phyloP scores from a whole-genome alignment of 1,284 basidiomycete species.

The Pisolithus thermaeus region DNA sequence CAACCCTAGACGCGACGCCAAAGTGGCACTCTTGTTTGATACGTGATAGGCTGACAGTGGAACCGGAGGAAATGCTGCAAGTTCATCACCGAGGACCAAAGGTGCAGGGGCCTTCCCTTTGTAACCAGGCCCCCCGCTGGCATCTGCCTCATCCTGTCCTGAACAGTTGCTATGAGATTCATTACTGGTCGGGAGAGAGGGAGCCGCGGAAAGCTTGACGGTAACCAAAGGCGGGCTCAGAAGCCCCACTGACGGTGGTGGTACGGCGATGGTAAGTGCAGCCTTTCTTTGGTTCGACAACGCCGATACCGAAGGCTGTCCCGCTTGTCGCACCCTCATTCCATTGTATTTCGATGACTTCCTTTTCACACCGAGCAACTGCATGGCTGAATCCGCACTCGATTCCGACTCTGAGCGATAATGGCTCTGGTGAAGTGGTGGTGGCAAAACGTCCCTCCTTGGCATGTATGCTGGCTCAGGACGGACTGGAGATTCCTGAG shows the following conservation, averaged over 20 bases:
- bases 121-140: neutral
- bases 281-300: neutral
- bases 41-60: slow-evolving; percentile 1
- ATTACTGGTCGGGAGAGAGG: slow-evolving; percentile 10
- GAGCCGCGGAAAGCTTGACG: slow-evolving; percentile 23
- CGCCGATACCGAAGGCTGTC: neutral
- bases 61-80: neutral
- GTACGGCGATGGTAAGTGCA: slow-evolving; percentile 3
- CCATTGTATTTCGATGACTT: slow-evolving; percentile 2
- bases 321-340: slow-evolving; percentile 3
- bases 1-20: slow-evolving; percentile 8
- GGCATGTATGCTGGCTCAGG: slow-evolving; percentile 4
- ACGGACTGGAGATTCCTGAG: slow-evolving; percentile 14
- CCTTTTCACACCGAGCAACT: slow-evolving; percentile 9
- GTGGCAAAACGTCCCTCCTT: neutral
- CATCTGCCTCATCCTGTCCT: neutral
- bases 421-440: slow-evolving; percentile 3
- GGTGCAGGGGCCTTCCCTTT: slow-evolving; percentile 7
- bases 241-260: neutral
- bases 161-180: neutral
- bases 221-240: neutral
- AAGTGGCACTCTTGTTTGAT: slow-evolving; percentile 10
- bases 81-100: slow-evolving; percentile 1
- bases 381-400: slow-evolving; percentile 15
- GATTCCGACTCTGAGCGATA: slow-evolving; percentile 9